Evolutionary conservation across 2,329 filamentous ascomycete species (phyloP).

Genomic region (Atkinsonella hypoxylon): DNA sequence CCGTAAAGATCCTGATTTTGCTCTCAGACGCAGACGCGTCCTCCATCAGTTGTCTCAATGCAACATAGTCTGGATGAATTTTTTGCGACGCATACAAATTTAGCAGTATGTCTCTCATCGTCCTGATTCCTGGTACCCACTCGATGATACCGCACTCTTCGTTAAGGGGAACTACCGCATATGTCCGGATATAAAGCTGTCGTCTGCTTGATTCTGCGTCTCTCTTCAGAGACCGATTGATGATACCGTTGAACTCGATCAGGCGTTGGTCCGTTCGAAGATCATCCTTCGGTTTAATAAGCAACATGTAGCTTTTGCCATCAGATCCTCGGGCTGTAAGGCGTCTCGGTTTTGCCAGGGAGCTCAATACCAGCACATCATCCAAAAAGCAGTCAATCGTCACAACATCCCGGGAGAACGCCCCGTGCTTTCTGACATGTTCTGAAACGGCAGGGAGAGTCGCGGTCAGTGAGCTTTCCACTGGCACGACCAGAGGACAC

Average conservation of each 20-base stretch:
- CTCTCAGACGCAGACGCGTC: constrained; percentile 43
- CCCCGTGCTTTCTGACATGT: constrained; percentile 63
- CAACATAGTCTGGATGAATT: constrained; percentile 55
- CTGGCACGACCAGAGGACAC: constrained; percentile 76
- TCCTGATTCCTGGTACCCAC: constrained; percentile 95
- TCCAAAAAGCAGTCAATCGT: constrained; percentile 74
- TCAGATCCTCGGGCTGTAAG: constrained; percentile 82
- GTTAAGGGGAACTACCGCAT: constrained; percentile 90
- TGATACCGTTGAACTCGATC: constrained; percentile 99
- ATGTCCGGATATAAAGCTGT: constrained; percentile 90
- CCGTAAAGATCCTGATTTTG: constrained; percentile 61
- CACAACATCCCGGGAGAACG: constrained; percentile 77
- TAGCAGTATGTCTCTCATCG: constrained; percentile 81
- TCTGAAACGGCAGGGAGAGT: constrained; percentile 67
- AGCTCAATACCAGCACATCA: constrained; percentile 80
- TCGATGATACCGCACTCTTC: constrained; percentile 97
- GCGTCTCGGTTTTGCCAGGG: constrained; percentile 83
- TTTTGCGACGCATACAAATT: constrained; percentile 65
- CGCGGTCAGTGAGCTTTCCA: constrained; percentile 73
- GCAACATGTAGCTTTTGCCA: constrained; percentile 73
- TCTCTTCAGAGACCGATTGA: constrained; percentile 85
- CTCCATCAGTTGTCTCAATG: constrained; percentile 52
- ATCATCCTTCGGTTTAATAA: constrained; percentile 98
- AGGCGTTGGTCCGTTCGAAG: constrained; percentile 92
- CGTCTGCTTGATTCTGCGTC: constrained; percentile 84